These are phyloP conservation scores for Solanum neorickii DNA, from an alignment of 257 asterid genomes.

Conservation along the genomic window DNA sequence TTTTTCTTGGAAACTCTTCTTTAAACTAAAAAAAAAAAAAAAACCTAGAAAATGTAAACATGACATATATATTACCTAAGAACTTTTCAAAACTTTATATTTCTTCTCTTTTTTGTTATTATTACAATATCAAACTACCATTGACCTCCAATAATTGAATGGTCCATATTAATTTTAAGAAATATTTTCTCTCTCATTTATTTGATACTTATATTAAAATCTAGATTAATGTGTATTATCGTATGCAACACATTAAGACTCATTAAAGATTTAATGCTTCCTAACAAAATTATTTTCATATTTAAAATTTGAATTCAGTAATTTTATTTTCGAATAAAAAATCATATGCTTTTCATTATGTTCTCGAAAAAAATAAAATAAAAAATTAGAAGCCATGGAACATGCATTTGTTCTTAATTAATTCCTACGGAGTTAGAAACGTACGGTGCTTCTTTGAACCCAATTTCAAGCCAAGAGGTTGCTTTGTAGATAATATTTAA, in stretches of 20 bases:
- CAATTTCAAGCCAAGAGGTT: not conserved
- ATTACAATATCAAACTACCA: not conserved
- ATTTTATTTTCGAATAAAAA: fast-evolving
- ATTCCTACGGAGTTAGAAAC: not conserved
- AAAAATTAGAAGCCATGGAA: not conserved
- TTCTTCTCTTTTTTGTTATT: not conserved
- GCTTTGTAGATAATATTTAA: not conserved
- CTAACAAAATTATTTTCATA: not conserved
- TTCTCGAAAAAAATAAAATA: not conserved
- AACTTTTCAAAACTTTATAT: not conserved
- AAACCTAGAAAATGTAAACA: not conserved
- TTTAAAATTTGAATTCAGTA: fast-evolving
- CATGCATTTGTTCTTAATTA: not conserved
- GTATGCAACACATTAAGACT: not conserved
- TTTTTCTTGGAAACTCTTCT: not conserved
- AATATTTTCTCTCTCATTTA: not conserved
- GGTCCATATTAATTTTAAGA: not conserved
- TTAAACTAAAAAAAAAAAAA: not conserved
- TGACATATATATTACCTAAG: not conserved
- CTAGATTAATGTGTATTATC: not conserved
- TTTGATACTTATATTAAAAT: not conserved
- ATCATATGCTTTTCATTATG: not conserved
- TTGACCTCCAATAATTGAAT: not conserved
- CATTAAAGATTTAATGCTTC: fast-evolving
- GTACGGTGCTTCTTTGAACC: not conserved